Evolutionary conservation across 441 rosid species (phyloP).

Genomic region (California macrophylla): DNA sequence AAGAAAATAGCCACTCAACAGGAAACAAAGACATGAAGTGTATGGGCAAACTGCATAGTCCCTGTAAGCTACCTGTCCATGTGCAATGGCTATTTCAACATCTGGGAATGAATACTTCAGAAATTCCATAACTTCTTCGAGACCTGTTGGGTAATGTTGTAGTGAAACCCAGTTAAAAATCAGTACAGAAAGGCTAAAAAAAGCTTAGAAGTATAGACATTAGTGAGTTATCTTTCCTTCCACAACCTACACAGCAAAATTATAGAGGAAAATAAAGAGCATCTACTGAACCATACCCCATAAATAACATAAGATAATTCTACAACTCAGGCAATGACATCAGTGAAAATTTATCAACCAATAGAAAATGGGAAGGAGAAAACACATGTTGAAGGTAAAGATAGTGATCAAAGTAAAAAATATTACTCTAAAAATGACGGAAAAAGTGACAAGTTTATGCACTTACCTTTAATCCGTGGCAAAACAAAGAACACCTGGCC

Average conservation of each 20-base stretch:
- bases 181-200: slow-evolving; percentile 1
- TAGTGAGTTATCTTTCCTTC: background rate
- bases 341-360: background rate
- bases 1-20: background rate
- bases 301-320: background rate
- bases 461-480: slow-evolving; percentile 87
- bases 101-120: slow-evolving; percentile 65
- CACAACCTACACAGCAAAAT: background rate
- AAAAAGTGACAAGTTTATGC: slow-evolving; percentile 15
- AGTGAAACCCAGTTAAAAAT: slow-evolving; percentile 6
- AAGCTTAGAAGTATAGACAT: background rate
- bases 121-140: slow-evolving; percentile 75
- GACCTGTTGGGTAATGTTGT: slow-evolving; percentile 45
- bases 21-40: background rate
- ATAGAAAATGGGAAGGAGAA: background rate
- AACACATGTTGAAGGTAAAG: background rate
- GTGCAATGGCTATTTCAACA: slow-evolving; percentile 79
- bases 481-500: slow-evolving; percentile 95
- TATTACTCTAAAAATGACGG: background rate
- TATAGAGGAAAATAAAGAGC: background rate
- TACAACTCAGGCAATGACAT: background rate
- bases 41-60: background rate
- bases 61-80: slow-evolving; percentile 63
- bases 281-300: background rate
- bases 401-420: background rate